Evolutionary conservation across 2,329 filamentous ascomycete genomes (phyloP), one percentile per base, ranked within the genome.

Genomic region (Chrysosporium queenslandicum): DNA sequence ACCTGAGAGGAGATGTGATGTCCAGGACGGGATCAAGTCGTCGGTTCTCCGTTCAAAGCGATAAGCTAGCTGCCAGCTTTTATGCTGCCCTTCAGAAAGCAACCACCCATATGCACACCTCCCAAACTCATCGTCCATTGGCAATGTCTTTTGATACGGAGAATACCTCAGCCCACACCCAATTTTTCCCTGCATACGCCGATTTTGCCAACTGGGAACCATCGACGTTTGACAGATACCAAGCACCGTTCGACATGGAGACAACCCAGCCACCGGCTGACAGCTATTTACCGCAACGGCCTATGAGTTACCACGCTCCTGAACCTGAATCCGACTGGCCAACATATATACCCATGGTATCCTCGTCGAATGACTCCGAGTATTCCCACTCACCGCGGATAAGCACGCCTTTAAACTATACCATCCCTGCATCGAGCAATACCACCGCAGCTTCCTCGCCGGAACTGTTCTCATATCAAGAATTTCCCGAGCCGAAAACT

Each of bases 1-100:
- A 58, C 32, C 55, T 49, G 46, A 64, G 63, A 63, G 79, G 76
- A 63, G 81, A 46, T 30, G 14, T 12, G n/a, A 27, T 23, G n/a
- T 16, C 29, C n/a, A 43, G 18, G 25, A 18, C 8, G 11, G 25
- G 42, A 20, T 36, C 40, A 1, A 14, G 1, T 27, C 41, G 43
- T 9, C 50, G 50, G 23, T 46, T 47, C 14, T 52, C 50, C 14
- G 16, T 42, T 23, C 50, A 42, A 18, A 42, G 50, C n/a, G 50
- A 52, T 32, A 21, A 34, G 8, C 25, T 52, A 5, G 43, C 42
- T 2, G 43, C 36, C 6, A 46, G 32, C 41, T 52, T 52, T 27
- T 52, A 52, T 34, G 50, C 50, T 9, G 50, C 50, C 36, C 50
- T 52, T 18, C 42, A 52, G 18, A 46, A 25, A 34, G 43, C 50